Percentiles rank a stretch among this genome's conserved stretches.
Conservation (phyloP, 2,329 filamentous ascomycete species). For the Mycogone perniciosa region DNA sequence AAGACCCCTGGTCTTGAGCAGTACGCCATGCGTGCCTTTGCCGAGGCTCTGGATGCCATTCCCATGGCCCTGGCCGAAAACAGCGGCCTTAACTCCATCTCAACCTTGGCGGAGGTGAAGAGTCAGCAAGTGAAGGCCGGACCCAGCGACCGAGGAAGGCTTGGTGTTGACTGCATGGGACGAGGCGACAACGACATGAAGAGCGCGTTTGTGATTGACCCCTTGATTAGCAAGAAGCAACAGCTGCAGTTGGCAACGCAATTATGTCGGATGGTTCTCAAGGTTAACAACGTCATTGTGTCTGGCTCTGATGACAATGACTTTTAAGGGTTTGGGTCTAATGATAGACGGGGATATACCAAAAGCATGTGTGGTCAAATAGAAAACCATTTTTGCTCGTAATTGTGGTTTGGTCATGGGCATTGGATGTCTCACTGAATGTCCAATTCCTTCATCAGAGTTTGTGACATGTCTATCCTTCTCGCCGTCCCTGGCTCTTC, state of each 20-base stretch:
- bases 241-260: constrained; percentile 95
- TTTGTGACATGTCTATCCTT: too few species aligned
- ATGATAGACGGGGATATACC: constrained; percentile 19
- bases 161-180: constrained; percentile 98
- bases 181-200: constrained; percentile 95
- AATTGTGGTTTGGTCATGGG: constrained; percentile 5
- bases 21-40: constrained; percentile 97
- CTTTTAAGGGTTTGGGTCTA: constrained; percentile 49
- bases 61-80: constrained; percentile 98
- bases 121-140: constrained; percentile 84
- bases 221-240: constrained; percentile 95
- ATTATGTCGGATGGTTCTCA: constrained; percentile 95
- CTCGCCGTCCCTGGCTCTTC: too few species aligned
- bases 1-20: constrained; percentile 97
- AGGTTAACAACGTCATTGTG: constrained; percentile 95
- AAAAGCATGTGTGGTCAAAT: constrained; percentile 19
- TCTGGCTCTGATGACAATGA: constrained; percentile 81
- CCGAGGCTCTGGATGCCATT: constrained; percentile 86
- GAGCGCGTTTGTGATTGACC: constrained; percentile 96
- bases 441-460: too few species aligned
- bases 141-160: constrained; percentile 44
- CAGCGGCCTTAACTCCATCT: constrained; percentile 90
- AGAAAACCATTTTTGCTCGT: constrained; percentile 11
- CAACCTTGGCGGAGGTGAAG: constrained; percentile 91
- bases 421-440: not conserved